Base-by-base conservation (phyloP, 2,329 filamentous ascomycete species). In the Fusarium kyushuense region DNA sequence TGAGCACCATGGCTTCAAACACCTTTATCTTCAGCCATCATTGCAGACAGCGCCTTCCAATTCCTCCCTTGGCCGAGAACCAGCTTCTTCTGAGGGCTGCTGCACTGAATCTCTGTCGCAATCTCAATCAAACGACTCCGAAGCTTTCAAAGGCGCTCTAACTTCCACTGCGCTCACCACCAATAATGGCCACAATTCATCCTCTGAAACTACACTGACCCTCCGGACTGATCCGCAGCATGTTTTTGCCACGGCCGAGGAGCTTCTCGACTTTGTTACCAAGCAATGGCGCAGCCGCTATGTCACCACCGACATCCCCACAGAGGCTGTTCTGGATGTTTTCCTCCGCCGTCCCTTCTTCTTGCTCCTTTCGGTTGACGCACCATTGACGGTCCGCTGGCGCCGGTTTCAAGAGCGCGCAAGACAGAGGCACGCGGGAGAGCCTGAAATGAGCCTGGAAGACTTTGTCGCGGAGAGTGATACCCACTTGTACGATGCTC, bases 341-440 rank as follows among this genome's bases (percentile, higher is more conserved):
- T 88, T 97, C 51, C 82, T 90, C 62, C 86, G 90, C 21, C 88
- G 96, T 10, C 96, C 96, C 1, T 97, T 97, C 82, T 98, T 98
- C 83, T 86, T 99, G 49, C 87, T 98, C 33, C 84, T 99, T 75
- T 95, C 93, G 77, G 89, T 98, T 47, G 95, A 98, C 79, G 95
- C 94, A 6, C 96, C 96, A 3, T 85, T 97, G 45, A 91, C 87
- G 49, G 84, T 95, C 43, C 91, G 96, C 53, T 97, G 93, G 92
- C 85, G 87, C 72, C 90, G 96, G 45, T 94, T 92, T 82, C 88
- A 87, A 65, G 59, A 76, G 25, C 74, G 77, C 29, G 66, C 73
- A 53, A 69, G 58, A 33, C 42, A 64, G 14, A 69, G 59, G 40
- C 47, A 66, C 14, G 43, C 57, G 12, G 71, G 67, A 41, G 65